These are phyloP conservation scores for Luzula sylvatica DNA, from an alignment of 176 grass and related monocot species.

Conservation along the genomic window DNA sequence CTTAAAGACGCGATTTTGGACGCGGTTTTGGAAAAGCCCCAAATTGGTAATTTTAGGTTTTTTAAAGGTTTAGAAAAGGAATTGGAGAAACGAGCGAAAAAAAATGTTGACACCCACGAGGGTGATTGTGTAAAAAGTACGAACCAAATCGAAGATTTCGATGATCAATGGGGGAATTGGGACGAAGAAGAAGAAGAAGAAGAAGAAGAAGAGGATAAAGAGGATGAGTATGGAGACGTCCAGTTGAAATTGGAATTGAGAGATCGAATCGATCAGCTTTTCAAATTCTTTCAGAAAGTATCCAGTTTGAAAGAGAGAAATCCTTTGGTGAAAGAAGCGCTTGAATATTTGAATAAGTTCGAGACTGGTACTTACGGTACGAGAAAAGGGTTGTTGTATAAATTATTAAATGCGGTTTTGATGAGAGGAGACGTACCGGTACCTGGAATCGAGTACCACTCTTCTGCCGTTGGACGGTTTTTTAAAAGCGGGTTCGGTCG, in stretches of 20 bases:
- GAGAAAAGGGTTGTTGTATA: constrained; percentile 84
- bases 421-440: constrained; percentile 40
- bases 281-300: constrained; percentile 74
- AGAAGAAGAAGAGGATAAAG: constrained; percentile 48
- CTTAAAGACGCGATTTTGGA: constrained; percentile 91
- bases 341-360: constrained; percentile 57
- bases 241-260: constrained; percentile 87
- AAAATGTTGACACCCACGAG: constrained; percentile 34
- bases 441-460: constrained; percentile 80
- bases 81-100: constrained; percentile 49
- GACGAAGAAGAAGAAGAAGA: constrained; percentile 58
- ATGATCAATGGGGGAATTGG: constrained; percentile 91
- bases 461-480: constrained; percentile 74
- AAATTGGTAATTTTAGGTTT: constrained; percentile 59
- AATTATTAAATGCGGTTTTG: constrained; percentile 65
- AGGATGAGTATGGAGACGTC: constrained; percentile 53
- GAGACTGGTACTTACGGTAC: constrained; percentile 48
- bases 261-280: constrained; percentile 87
- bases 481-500: constrained; percentile 93
- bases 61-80: constrained; percentile 64
- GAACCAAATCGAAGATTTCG: constrained; percentile 68
- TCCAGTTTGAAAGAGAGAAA: constrained; percentile 74
- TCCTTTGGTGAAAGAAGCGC: constrained; percentile 50
- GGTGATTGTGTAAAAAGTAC: constrained; percentile 23
- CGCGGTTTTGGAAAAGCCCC: constrained; percentile 69